Conservation (phyloP, 2,329 filamentous ascomycete species). For the Ascochyta rabiei region DNA sequence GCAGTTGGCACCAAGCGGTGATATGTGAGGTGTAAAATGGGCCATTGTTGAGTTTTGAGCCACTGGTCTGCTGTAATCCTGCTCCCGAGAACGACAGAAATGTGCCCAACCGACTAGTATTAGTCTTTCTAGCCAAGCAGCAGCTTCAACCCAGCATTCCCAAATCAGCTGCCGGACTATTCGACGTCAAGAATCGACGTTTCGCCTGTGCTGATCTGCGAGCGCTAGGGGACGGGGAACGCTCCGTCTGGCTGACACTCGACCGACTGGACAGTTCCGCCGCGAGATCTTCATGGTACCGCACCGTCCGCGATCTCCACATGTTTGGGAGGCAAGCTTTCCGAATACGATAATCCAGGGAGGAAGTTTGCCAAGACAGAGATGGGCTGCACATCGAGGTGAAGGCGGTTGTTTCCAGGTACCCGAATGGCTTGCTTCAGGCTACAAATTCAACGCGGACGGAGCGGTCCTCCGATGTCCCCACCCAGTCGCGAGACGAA, state of each 20-base stretch:
- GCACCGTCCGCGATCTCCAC: background rate
- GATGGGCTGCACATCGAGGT: background rate
- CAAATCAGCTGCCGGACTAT: background rate
- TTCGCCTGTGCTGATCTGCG: slow-evolving; percentile 2
- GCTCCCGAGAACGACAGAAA: background rate
- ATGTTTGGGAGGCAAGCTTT: background rate
- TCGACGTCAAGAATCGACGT: slow-evolving; percentile 1
- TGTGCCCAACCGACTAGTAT: background rate
- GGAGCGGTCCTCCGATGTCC: background rate
- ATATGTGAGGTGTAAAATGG: background rate
- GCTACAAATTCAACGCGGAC: background rate
- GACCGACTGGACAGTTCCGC: background rate
- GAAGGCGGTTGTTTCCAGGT: background rate
- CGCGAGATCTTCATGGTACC: background rate
- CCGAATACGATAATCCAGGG: background rate
- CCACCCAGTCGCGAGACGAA: background rate
- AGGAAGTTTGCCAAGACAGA: slow-evolving; percentile 5
- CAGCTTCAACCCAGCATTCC: background rate
- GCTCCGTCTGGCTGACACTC: background rate
- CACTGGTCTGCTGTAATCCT: background rate
- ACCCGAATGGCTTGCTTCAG: background rate
- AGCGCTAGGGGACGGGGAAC: background rate
- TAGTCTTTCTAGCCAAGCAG: background rate
- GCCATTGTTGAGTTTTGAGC: background rate
- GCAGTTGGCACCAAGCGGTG: background rate